Evolutionary conservation across 768 basidiomycete species (phyloP).

Genomic region (Kwoniella shandongensis): DNA sequence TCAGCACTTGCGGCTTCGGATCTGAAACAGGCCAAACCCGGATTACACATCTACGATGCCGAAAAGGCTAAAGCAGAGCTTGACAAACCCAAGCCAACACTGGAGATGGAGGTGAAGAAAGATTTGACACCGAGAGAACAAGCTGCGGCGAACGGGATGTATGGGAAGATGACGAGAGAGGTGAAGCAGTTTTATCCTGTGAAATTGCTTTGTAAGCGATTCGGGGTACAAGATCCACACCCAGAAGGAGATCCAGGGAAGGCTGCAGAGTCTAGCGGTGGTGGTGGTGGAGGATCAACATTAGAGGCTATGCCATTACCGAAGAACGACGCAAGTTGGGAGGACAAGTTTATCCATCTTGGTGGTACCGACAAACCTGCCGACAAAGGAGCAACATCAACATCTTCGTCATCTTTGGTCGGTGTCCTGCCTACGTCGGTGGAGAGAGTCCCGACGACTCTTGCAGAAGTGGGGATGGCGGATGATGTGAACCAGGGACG

Average conservation of each 20-base stretch:
- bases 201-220: constrained; percentile 85
- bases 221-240: constrained; percentile 85
- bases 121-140: constrained; percentile 66
- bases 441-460: constrained; percentile 37
- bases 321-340: constrained; percentile 46
- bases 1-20: constrained; percentile 53
- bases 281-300: neutral
- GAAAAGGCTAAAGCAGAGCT: constrained; percentile 50
- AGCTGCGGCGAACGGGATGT: constrained; percentile 86
- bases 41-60: constrained; percentile 56
- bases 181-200: constrained; percentile 73
- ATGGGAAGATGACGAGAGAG: constrained; percentile 80
- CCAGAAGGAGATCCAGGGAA: constrained; percentile 55
- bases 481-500: constrained; percentile 87
- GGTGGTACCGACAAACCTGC: constrained; percentile 1
- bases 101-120: constrained; percentile 59
- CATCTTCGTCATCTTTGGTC: neutral
- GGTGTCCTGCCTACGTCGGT: neutral
- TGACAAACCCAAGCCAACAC: constrained; percentile 56
- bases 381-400: neutral
- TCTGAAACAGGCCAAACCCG: constrained; percentile 53
- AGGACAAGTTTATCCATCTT: constrained; percentile 46
- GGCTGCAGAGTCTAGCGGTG: neutral
- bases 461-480: constrained; percentile 82
- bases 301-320: constrained; percentile 28